These are phyloP conservation scores for Penicillium sp. DNA, from an alignment of 2,329 filamentous ascomycete species.

Conservation along the genomic window DNA sequence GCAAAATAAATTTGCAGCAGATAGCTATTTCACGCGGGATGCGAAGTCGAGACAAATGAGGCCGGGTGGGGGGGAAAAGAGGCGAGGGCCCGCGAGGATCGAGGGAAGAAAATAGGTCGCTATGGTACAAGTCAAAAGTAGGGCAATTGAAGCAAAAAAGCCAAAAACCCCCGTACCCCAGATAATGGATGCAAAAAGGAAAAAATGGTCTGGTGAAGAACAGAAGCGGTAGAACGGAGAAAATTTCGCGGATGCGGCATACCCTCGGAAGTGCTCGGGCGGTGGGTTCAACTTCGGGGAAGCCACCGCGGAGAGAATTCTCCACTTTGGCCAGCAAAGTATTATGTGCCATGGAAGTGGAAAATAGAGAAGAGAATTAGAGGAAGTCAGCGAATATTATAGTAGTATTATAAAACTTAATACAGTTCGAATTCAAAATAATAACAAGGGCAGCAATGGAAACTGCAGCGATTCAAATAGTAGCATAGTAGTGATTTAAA, in stretches of 20 bases:
- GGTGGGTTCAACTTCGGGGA: constrained; percentile 34
- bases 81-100: constrained; percentile 23
- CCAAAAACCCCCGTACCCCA: constrained; percentile 40
- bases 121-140: constrained; percentile 37
- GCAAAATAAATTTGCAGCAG: constrained; percentile 23
- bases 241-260: constrained; percentile 50
- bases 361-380: too few species aligned
- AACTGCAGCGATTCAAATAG: too few species aligned
- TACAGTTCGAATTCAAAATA: too few species aligned
- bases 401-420: too few species aligned
- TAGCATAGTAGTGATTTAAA: too few species aligned
- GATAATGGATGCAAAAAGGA: constrained; percentile 31
- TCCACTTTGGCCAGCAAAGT: constrained; percentile 21
- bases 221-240: constrained; percentile 38
- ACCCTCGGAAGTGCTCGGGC: constrained; percentile 46
- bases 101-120: constrained; percentile 27
- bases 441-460: too few species aligned
- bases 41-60: constrained; percentile 15
- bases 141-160: constrained; percentile 37
- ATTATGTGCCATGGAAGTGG: constrained; percentile 1
- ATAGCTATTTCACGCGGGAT: constrained; percentile 27
- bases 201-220: constrained; percentile 24
- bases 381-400: too few species aligned
- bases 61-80: constrained; percentile 22
- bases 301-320: constrained; percentile 24